A percentile compares a stretch with the other conserved stretches of the same genome.
Evolutionary conservation across 164 flowering plant species (phyloP).

Genomic region (Buxus sempervirens): DNA sequence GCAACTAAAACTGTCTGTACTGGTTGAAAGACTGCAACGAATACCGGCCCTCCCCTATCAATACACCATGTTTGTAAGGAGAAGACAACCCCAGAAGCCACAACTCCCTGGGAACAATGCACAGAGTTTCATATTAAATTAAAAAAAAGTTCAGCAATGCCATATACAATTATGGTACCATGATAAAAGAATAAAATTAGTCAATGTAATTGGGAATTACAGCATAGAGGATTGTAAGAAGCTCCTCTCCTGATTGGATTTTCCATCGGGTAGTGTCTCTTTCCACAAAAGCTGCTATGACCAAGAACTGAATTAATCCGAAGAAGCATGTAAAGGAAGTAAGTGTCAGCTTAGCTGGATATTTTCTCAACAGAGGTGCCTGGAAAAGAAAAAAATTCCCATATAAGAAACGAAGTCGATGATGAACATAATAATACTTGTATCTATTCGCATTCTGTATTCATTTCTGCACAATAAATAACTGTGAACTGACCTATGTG

Average conservation of each 20-base stretch:
- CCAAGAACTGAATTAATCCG: slow-evolving; percentile 64
- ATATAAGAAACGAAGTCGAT: not conserved
- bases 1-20: slow-evolving; percentile 70
- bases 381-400: slow-evolving; percentile 22
- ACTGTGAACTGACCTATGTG: too few species aligned
- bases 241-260: slow-evolving; percentile 61
- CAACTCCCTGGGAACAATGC: slow-evolving; percentile 48
- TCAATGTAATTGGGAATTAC: slow-evolving; percentile 26
- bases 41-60: slow-evolving; percentile 70
- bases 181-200: not conserved
- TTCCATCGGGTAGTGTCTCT: slow-evolving; percentile 52
- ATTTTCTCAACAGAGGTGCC: slow-evolving; percentile 72
- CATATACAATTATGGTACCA: not conserved
- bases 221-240: slow-evolving; percentile 65
- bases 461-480: too few species aligned
- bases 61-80: slow-evolving; percentile 84
- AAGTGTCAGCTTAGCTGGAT: slow-evolving; percentile 77
- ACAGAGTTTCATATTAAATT: not conserved
- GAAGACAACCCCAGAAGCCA: slow-evolving; percentile 65
- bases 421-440: not conserved
- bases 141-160: not conserved
- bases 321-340: slow-evolving; percentile 80
- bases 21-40: slow-evolving; percentile 76
- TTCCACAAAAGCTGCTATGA: slow-evolving; percentile 56
- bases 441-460: too few species aligned